Evolutionary conservation across 768 basidiomycete species (phyloP).

Genomic region (Leucocoprinus sp.): DNA sequence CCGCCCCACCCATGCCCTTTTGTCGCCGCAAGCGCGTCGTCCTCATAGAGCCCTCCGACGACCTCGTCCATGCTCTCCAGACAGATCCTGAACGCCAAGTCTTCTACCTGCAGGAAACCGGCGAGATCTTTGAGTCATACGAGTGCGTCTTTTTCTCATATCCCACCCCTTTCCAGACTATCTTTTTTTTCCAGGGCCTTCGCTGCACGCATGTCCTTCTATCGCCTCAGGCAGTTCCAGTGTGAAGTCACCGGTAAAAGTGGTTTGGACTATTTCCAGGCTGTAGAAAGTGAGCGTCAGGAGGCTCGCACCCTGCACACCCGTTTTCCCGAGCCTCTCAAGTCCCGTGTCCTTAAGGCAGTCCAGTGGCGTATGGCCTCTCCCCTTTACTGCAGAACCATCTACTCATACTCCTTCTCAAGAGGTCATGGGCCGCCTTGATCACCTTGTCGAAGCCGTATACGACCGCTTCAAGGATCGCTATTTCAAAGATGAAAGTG

Average conservation of each 20-base stretch:
- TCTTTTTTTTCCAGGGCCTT: constrained; percentile 48
- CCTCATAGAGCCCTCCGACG: constrained; percentile 71
- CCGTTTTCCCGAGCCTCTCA: constrained; percentile 88
- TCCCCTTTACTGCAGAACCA: constrained; percentile 12
- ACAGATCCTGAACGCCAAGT: constrained; percentile 66
- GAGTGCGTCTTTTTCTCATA: constrained; percentile 55
- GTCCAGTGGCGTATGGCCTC: constrained; percentile 89
- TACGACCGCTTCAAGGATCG: constrained; percentile 96
- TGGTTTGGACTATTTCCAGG: constrained; percentile 89
- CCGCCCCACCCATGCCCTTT: constrained; percentile 56
- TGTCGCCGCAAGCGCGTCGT: constrained; percentile 87
- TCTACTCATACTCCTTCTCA: constrained; percentile 15
- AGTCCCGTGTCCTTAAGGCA: constrained; percentile 81
- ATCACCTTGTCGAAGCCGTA: constrained; percentile 90
- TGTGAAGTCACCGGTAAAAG: constrained; percentile 97
- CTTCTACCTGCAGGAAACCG: constrained; percentile 89
- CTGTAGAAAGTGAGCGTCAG: constrained; percentile 82
- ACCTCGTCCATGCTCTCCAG: constrained; percentile 58
- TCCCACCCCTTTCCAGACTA: constrained; percentile 19
- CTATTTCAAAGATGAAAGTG: constrained; percentile 87
- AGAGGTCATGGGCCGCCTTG: constrained; percentile 97
- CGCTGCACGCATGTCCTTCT: constrained; percentile 89
- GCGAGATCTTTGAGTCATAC: constrained; percentile 95
- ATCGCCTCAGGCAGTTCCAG: constrained; percentile 88
- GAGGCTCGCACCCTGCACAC: constrained; percentile 87